phyloP scores from a whole-genome alignment of 2,329 filamentous ascomycete species.

The Leptographium galeiforme region DNA sequence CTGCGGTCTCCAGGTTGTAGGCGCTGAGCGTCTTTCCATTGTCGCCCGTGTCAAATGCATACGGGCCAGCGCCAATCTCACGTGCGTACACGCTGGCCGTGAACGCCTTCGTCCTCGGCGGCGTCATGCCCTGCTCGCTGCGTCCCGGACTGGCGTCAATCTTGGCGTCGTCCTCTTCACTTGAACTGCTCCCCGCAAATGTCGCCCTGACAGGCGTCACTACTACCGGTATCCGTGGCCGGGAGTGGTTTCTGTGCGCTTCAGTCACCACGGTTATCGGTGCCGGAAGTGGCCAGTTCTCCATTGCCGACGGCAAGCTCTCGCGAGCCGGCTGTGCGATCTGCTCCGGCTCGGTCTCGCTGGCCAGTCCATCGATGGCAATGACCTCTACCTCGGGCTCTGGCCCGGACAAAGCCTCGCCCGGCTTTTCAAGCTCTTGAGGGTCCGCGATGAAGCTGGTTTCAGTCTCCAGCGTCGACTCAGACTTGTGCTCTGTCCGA shows the following conservation, averaged over 20 bases:
- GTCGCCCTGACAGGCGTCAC: background rate
- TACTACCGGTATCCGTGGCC: background rate
- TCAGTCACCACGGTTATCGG: background rate
- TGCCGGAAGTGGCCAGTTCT: conserved; percentile 12
- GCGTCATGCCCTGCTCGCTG: background rate
- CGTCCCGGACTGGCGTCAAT: background rate
- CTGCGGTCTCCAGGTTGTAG: background rate
- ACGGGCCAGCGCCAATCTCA: conserved; percentile 12
- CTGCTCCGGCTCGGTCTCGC: background rate
- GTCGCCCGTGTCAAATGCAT: conserved; percentile 3
- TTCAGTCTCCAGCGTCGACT: background rate
- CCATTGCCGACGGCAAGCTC: conserved; percentile 5
- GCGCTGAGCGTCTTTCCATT: background rate
- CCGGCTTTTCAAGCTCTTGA: too few species aligned
- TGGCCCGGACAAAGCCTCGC: background rate
- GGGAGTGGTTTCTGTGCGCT: background rate
- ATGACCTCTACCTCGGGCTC: background rate
- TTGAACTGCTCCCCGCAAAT: background rate
- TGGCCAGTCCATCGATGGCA: background rate
- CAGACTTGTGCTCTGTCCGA: too few species aligned
- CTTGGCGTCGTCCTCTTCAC: background rate
- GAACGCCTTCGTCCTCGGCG: conserved; percentile 3
- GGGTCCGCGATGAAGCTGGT: too few species aligned
- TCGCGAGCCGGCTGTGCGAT: background rate
- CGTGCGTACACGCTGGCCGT: conserved; percentile 12